Conservation (phyloP, 2,329 filamentous ascomycete genomes). For the Eurotiales sp. region DNA sequence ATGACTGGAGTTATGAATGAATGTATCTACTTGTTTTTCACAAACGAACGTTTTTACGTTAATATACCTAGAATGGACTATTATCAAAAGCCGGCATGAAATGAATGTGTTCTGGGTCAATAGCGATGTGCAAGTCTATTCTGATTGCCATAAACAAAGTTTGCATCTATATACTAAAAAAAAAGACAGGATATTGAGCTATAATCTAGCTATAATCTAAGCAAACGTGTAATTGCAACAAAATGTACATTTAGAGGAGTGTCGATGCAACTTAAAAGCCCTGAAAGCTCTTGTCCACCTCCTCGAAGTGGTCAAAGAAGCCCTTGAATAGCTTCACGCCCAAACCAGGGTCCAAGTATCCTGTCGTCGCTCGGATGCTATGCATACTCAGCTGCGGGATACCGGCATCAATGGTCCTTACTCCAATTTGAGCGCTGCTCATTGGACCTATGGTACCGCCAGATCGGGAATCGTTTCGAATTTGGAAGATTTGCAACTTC, state of each 20-base stretch:
- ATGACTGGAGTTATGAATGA: neutral
- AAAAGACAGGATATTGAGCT: neutral
- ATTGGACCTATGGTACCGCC: conserved; percentile 96
- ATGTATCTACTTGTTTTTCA: neutral
- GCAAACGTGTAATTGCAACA: too few species aligned
- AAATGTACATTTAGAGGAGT: too few species aligned
- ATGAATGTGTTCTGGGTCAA: neutral
- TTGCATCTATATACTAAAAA: neutral
- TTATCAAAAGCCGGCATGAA: neutral
- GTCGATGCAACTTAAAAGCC: conserved; percentile 5
- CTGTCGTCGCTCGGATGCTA: conserved; percentile 82
- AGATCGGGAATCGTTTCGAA: conserved; percentile 82
- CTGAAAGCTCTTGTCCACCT: conserved; percentile 74
- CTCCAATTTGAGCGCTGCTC: conserved; percentile 74
- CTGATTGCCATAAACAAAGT: neutral
- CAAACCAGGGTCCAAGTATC: conserved; percentile 77
- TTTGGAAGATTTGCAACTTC: conserved; percentile 84
- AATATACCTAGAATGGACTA: neutral
- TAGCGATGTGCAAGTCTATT: neutral
- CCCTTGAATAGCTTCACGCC: conserved; percentile 86
- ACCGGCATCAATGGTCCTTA: conserved; percentile 80
- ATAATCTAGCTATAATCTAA: too few species aligned
- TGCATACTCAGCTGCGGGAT: conserved; percentile 95
- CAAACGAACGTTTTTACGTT: neutral
- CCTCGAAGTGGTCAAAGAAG: conserved; percentile 82